Evolutionary conservation across 139 green algal genomes (phyloP).

Genomic region (Micractinium sp.): DNA sequence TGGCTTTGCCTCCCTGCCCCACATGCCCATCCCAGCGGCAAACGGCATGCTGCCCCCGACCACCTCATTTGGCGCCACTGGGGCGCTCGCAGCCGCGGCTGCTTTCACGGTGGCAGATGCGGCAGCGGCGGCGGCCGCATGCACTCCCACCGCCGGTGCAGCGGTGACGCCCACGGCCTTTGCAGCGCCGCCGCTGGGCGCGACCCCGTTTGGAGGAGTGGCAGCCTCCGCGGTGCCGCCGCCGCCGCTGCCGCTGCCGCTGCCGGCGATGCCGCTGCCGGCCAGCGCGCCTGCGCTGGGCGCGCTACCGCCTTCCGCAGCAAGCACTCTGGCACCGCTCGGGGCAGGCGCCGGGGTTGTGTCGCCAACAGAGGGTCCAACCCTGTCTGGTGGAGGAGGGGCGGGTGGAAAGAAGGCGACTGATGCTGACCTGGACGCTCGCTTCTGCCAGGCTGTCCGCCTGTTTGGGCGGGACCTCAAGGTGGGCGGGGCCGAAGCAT

Average conservation of each 20-base stretch:
- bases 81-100: background rate
- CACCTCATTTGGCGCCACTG: background rate
- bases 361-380: background rate
- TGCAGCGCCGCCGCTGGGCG: background rate
- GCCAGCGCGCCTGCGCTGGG: too few relatives aligned
- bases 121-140: background rate
- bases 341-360: background rate
- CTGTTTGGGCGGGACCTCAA: constrained; percentile 58
- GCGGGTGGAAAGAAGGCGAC: background rate
- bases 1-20: background rate
- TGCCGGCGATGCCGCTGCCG: background rate
- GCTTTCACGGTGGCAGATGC: background rate
- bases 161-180: background rate
- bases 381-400: background rate
- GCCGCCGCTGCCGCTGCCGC: background rate
- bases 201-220: too few relatives aligned
- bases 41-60: background rate
- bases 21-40: background rate
- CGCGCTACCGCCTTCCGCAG: too few relatives aligned
- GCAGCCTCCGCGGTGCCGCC: background rate
- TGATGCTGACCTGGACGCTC: constrained; percentile 41
- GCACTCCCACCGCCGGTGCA: background rate
- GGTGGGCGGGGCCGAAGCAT: background rate
- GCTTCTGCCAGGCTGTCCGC: constrained; percentile 68
- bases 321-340: too few relatives aligned